Percentiles rank a stretch among this genome's conserved stretches.
Conservation (phyloP, 345 rosid species). For the Kandelia obovata region DNA sequence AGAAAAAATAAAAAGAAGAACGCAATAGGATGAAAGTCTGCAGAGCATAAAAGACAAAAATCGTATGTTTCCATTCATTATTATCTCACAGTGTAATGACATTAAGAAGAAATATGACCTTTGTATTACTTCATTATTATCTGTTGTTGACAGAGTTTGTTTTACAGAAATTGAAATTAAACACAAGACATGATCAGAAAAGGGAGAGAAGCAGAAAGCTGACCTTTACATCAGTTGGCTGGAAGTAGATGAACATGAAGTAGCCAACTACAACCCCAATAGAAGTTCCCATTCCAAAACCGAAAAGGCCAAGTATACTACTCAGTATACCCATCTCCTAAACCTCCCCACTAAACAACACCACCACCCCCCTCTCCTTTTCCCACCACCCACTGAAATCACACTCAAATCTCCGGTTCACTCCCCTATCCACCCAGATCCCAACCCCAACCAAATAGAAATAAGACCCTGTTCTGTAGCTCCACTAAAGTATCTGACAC, state of each 20-base stretch:
- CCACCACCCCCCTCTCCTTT: neutral
- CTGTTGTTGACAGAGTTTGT: no score
- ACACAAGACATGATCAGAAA: slow-evolving; percentile 6
- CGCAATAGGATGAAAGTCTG: no score
- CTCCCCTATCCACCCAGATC: neutral
- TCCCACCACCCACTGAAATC: neutral
- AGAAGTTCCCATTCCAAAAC: slow-evolving; percentile 81
- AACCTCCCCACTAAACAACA: slow-evolving; percentile 13
- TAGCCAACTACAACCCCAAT: slow-evolving; percentile 68
- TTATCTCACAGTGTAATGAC: no score
- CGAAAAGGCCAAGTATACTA: slow-evolving; percentile 52
- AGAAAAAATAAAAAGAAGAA: no score
- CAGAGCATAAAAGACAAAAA: no score
- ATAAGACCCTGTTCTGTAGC: neutral
- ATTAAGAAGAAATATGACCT: no score
- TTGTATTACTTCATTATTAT: no score
- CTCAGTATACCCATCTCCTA: slow-evolving; percentile 62
- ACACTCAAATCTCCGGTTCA: neutral
- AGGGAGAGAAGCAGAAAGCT: neutral
- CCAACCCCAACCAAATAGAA: slow-evolving; percentile 4
- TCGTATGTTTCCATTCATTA: no score
- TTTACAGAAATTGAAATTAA: neutral
- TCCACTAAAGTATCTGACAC: neutral
- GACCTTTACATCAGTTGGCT: slow-evolving; percentile 73
- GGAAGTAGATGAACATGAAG: slow-evolving; percentile 65